Percentiles rank a stretch among this genome's conserved stretches.
phyloP scores from a whole-genome alignment of 2,329 filamentous ascomycete genomes.

The Aspergillus hiratsukae region DNA sequence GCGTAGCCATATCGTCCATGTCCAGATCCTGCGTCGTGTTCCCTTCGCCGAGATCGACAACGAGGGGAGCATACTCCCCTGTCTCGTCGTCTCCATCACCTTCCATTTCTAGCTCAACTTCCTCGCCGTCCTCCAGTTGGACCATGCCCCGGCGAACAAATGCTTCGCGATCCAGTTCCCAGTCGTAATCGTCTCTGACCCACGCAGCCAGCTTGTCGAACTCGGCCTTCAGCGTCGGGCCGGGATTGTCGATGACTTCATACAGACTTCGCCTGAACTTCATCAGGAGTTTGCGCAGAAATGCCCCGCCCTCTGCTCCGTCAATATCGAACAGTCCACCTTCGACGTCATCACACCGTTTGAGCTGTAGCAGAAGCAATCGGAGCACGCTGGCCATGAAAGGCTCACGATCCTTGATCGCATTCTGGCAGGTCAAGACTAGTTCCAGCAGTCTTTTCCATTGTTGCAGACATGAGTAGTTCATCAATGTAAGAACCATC shows the following conservation, averaged over 20 bases:
- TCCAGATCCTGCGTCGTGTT: background rate
- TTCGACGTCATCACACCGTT: slow-evolving; percentile 56
- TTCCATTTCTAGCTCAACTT: slow-evolving; percentile 55
- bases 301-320: slow-evolving; percentile 47
- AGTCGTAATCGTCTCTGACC: slow-evolving; percentile 52
- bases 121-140: slow-evolving; percentile 60
- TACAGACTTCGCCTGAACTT: slow-evolving; percentile 51
- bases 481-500: slow-evolving; percentile 60
- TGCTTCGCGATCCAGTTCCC: slow-evolving; percentile 51
- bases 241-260: slow-evolving; percentile 36
- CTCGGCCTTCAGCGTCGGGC: slow-evolving; percentile 46
- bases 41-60: slow-evolving; percentile 49
- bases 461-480: slow-evolving; percentile 62
- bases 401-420: slow-evolving; percentile 44
- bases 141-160: slow-evolving; percentile 56
- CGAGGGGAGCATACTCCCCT: slow-evolving; percentile 59
- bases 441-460: slow-evolving; percentile 58
- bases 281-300: slow-evolving; percentile 50
- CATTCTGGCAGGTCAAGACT: slow-evolving; percentile 53
- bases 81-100: slow-evolving; percentile 61
- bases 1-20: background rate
- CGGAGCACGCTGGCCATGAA: slow-evolving; percentile 52
- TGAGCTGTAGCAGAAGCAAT: slow-evolving; percentile 50
- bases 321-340: slow-evolving; percentile 58
- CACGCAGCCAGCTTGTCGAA: slow-evolving; percentile 53